Base-by-base conservation (phyloP, 1,284 basidiomycete genomes). In the Bondarzewia mesenterica region DNA sequence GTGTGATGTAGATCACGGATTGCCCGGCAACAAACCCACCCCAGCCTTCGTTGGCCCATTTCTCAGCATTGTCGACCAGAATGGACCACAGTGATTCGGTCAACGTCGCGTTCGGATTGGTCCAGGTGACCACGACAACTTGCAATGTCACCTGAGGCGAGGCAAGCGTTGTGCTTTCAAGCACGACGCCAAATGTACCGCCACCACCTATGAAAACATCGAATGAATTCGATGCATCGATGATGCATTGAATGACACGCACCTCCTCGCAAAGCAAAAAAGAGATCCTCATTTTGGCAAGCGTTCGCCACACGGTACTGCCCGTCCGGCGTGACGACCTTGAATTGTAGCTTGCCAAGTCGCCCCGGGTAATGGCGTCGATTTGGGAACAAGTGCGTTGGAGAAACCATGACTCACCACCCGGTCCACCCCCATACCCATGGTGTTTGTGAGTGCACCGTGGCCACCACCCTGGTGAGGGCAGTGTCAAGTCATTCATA, bases 241-340 rank as follows among this genome's bases (percentile, higher is more conserved):
- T 3, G 14, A 21, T 3, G 29, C 12, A 15, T 12, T 21, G 38
- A 35, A 42, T 15, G 36, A 39, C 27, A 41, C 47, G 21, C n/a
- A 49, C 48, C 48, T 23, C 48, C 48, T 8, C 60, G 56, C 20
- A 63, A 51, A n/a, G 61, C 60, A 48, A 59, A 69, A 56, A 67
- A 68, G 7, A 69, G 57, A 46, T 69, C 67, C 10, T 52, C 29
- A 52, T 69, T 63, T 51, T 66, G 61, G 42, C 64, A 67, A 21
- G 54, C 55, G 51, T 65, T 68, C 22, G 61, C 66, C 8, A 57
- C 57, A 25, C 57, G 60, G 50, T 58, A 54, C 18, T 56, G 27
- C 12, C 65, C 66, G 42, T 63, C 58, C 2, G 66, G 60, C 1
- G 63, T 66, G 26, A 68, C 64, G 22, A 61, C 47, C 26, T 44